Base-by-base conservation (phyloP, 306 rosid species). In the Ziziphus jujuba region DNA sequence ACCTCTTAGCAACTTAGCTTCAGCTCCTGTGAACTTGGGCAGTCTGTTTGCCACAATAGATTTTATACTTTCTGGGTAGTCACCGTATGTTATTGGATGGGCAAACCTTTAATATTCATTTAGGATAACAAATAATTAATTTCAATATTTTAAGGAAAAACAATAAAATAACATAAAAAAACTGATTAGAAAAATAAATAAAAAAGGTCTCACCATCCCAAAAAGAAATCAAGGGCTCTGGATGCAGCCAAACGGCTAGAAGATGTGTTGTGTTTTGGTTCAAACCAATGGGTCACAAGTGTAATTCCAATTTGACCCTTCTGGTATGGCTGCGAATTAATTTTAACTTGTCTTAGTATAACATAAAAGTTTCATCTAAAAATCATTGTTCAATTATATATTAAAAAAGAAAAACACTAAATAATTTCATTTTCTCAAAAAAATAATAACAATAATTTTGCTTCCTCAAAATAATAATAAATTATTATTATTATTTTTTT, bases 221-320 rank as follows among this genome's bases (percentile, higher is more conserved):
- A 69, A 5, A 70, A 44, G 40, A 72, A 83, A 34, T 83, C 82
- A 55, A 83, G 71, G 56, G 74, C 71, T 74, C 84, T 71, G 16
- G 57, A 36, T 16, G 82, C 77, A 25, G 87, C 87, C 25, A 17
- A 51, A 14, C 9, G 45, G 48, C 74, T 56, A 56, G 87, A 79
- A 54, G 59, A 31, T 5, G 72, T 75, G 9, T 69, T 13, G 6
- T 23, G 71, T 40, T 67, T 65, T 25, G 87, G 77, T 25, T 50
- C 57, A 50, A 75, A 79, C 87, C 84, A 83, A 55, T 55, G 65
- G 0, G 79, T 62, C 23, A 76, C 75, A 22, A 79, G 34, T 9
- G 87, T 64, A 21, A 83, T 69, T 38, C 87, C 84, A n/a, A 83
- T 79, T 34, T 63, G 43, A 0, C 87, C 84, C 57, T 69, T 75